Percentiles rank a stretch among this genome's conserved stretches.
These are phyloP conservation scores for Aspergillus pseudonomiae DNA, from an alignment of 2,329 filamentous ascomycete genomes.

Conservation along the genomic window DNA sequence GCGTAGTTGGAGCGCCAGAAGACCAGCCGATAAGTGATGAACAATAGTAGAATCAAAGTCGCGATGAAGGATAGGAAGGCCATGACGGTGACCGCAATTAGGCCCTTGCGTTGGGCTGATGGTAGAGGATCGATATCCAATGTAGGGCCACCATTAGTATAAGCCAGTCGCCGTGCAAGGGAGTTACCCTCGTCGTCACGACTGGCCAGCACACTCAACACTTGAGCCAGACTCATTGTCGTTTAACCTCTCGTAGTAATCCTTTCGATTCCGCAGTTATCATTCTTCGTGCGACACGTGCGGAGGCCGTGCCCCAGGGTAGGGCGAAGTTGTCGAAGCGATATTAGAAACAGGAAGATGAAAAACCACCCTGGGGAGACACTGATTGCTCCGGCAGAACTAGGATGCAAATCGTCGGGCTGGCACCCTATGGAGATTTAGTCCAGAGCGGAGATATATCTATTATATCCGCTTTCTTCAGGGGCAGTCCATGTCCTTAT, in stretches of 20 bases:
- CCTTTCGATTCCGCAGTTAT: conserved; percentile 7
- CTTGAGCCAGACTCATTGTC: conserved; percentile 22
- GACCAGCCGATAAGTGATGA: conserved; percentile 56
- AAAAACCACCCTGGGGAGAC: neutral
- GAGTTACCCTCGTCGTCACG: conserved; percentile 17
- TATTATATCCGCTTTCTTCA: neutral
- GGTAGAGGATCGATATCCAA: conserved; percentile 40
- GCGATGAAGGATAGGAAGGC: conserved; percentile 52
- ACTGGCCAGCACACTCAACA: conserved; percentile 20
- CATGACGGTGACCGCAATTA: conserved; percentile 52
- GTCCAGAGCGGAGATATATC: conserved; percentile 3
- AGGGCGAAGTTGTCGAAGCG: neutral
- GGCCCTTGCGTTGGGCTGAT: conserved; percentile 39
- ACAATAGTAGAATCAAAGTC: conserved; percentile 47
- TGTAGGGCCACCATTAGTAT: conserved; percentile 13
- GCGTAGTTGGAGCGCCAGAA: conserved; percentile 53
- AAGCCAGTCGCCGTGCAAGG: conserved; percentile 27
- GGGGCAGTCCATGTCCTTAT: neutral
- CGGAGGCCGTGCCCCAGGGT: neutral
- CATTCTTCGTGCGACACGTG: conserved; percentile 13
- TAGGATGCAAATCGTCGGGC: conserved; percentile 3
- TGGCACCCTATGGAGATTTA: neutral
- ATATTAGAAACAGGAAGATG: neutral
- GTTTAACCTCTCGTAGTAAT: conserved; percentile 1
- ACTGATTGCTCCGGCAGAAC: neutral